phyloP scores from a whole-genome alignment of 2,329 filamentous ascomycete genomes.

The Dothiorella sarmentorum region DNA sequence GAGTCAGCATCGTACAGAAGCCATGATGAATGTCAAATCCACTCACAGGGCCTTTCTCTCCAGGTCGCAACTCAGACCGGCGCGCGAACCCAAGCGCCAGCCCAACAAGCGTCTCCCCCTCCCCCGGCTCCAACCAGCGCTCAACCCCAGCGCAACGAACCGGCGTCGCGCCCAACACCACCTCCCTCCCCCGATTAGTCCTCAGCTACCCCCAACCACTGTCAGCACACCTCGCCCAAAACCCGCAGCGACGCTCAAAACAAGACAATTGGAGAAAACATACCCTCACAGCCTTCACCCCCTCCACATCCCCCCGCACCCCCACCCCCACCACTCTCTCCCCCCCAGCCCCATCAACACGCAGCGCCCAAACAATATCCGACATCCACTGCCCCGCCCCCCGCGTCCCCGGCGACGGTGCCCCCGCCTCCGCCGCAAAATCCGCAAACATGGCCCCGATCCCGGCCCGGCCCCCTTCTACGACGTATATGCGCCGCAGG shows the following conservation, averaged over 20 bases:
- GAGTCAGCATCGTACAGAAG: not conserved
- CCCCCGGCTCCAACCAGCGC: not conserved
- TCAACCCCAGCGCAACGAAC: not conserved
- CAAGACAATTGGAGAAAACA: not conserved
- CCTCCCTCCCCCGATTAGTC: conserved; percentile 21
- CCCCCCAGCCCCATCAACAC: conserved; percentile 22
- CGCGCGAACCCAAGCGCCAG: conserved; percentile 1
- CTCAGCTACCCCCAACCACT: not conserved
- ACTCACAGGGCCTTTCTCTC: not conserved
- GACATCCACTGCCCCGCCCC: not conserved
- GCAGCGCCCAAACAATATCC: conserved; percentile 18
- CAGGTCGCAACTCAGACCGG: not conserved
- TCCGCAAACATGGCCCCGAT: not conserved
- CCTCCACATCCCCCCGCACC: conserved; percentile 9
- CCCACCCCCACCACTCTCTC: conserved; percentile 25
- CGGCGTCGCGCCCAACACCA: conserved; percentile 17
- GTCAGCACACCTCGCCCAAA: not conserved
- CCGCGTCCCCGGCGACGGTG: not conserved
- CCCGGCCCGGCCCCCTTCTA: not conserved
- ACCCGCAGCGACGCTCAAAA: not conserved
- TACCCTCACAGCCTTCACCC: conserved; percentile 21
- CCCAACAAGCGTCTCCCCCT: conserved; percentile 16
- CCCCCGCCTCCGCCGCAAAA: not conserved
- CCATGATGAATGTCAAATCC: no score
- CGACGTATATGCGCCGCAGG: conserved; percentile 15